These are phyloP conservation scores for Elsinoe australis DNA, from an alignment of 2,329 filamentous ascomycete species.

Conservation along the genomic window DNA sequence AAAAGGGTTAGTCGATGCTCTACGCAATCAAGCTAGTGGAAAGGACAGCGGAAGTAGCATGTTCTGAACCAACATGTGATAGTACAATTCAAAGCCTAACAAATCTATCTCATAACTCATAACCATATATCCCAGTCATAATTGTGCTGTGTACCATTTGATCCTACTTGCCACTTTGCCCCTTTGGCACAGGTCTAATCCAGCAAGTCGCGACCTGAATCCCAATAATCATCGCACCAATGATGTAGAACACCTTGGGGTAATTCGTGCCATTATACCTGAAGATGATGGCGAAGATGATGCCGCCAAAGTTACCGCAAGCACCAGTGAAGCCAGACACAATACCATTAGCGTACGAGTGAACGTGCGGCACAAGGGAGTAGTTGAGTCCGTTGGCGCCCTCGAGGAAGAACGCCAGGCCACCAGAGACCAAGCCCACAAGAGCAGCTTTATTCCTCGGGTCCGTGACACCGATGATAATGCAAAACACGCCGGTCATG, in stretches of 20 bases:
- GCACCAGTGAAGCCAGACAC: conserved; percentile 74
- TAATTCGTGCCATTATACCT: conserved; percentile 64
- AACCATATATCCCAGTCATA: background rate
- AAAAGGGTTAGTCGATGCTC: background rate
- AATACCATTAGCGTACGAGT: conserved; percentile 71
- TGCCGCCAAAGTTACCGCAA: conserved; percentile 73
- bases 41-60: background rate
- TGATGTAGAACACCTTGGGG: conserved; percentile 68
- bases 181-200: conserved; percentile 52
- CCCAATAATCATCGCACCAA: conserved; percentile 65
- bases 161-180: conserved; percentile 37
- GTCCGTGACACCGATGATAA: conserved; percentile 58
- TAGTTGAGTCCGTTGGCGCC: conserved; percentile 83
- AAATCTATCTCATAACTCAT: conserved; percentile 1
- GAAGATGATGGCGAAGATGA: conserved; percentile 78
- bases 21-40: no score
- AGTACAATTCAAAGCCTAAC: background rate
- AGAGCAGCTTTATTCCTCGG: conserved; percentile 56
- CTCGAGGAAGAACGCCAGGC: conserved; percentile 75
- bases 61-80: background rate
- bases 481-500: conserved; percentile 50
- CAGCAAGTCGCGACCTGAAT: conserved; percentile 60
- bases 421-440: conserved; percentile 67
- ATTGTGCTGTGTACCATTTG: no score
- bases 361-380: conserved; percentile 76